phyloP scores from a whole-genome alignment of 805 yeast genomes.

The Hanseniaspora singularis region DNA sequence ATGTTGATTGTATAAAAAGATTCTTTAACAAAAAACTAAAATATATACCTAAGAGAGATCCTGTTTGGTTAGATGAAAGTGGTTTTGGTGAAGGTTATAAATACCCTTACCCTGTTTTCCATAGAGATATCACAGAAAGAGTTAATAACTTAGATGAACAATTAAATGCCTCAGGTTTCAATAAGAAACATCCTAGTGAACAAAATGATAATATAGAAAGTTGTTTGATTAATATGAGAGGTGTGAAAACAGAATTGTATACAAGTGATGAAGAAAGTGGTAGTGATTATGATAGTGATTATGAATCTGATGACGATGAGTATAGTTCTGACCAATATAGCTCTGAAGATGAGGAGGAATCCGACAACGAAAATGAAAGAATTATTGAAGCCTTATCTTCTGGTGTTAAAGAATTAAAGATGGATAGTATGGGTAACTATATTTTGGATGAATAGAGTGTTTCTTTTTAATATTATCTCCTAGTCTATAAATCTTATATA shows the following conservation, averaged over 20 bases:
- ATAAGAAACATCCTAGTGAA: constrained; percentile 41
- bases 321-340: constrained; percentile 26
- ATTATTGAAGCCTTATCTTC: constrained; percentile 58
- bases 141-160: constrained; percentile 62
- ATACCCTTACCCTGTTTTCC: constrained; percentile 66
- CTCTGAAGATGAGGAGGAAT: constrained; percentile 28
- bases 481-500: neutral
- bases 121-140: constrained; percentile 58
- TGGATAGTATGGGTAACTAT: constrained; percentile 76
- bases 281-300: constrained; percentile 22
- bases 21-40: constrained; percentile 71
- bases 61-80: constrained; percentile 60
- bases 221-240: constrained; percentile 60
- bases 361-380: constrained; percentile 41
- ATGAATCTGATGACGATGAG: constrained; percentile 23
- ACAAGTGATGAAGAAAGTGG: constrained; percentile 45
- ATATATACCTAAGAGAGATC: constrained; percentile 57
- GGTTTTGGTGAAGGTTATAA: constrained; percentile 74
- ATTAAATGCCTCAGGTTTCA: constrained; percentile 83
- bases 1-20: constrained; percentile 75
- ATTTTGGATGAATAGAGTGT: no score
- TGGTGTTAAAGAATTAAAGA: constrained; percentile 55
- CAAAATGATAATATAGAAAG: constrained; percentile 49
- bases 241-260: constrained; percentile 26
- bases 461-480: no score